Conservation (phyloP, 2,329 filamentous ascomycete genomes). For the Pseudopyrenochaeta lycopersici region DNA sequence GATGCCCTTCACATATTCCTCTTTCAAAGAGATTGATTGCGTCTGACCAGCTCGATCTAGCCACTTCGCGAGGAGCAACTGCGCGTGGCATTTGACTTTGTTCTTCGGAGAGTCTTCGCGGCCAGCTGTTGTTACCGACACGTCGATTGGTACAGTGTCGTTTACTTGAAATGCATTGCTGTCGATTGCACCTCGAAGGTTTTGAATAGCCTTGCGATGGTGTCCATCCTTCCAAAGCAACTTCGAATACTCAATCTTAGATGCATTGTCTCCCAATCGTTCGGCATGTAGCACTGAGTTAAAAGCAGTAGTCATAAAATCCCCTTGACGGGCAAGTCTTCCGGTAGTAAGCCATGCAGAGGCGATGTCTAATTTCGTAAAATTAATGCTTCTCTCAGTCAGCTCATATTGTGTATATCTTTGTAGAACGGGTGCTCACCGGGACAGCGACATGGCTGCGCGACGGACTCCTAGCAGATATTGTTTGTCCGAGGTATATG, state of each 20-base stretch:
- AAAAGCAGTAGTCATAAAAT: constrained; percentile 86
- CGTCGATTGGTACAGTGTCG: constrained; percentile 47
- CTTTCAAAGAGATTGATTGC: constrained; percentile 78
- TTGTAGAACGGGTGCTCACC: constrained; percentile 58
- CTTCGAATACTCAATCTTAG: constrained; percentile 92
- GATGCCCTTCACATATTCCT: constrained; percentile 79
- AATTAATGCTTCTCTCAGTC: constrained; percentile 57
- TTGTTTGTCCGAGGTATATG: constrained; percentile 91
- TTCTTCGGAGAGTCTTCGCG: constrained; percentile 57
- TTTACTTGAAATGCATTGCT: constrained; percentile 75
- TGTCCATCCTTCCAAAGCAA: constrained; percentile 93
- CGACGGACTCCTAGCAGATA: constrained; percentile 87
- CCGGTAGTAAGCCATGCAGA: constrained; percentile 86
- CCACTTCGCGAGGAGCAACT: constrained; percentile 94
- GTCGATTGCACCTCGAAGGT: constrained; percentile 84
- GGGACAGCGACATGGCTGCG: constrained; percentile 83
- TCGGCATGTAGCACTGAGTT: constrained; percentile 92
- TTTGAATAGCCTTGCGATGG: constrained; percentile 93
- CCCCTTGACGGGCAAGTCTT: constrained; percentile 84
- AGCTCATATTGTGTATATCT: constrained; percentile 6
- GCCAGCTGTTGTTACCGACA: constrained; percentile 49
- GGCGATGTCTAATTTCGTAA: constrained; percentile 78
- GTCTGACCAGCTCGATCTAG: constrained; percentile 94
- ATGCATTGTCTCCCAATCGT: constrained; percentile 82
- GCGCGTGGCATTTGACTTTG: constrained; percentile 76